Base-by-base conservation (phyloP, 2,329 filamentous ascomycete species). In the Parastagonospora avenae region DNA sequence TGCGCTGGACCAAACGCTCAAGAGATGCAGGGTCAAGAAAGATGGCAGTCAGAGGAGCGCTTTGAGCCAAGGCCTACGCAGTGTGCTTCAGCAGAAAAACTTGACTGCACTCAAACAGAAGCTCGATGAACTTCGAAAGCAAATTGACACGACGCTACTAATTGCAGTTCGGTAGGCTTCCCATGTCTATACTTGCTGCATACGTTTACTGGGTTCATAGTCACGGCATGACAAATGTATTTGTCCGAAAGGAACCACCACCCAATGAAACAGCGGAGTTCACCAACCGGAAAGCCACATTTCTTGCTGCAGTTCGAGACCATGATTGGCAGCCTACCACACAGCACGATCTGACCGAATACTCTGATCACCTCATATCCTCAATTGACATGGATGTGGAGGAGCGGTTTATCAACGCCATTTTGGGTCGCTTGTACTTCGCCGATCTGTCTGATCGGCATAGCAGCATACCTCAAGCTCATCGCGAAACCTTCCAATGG, bases 401-500 rank as follows among this genome's bases (percentile, higher is more conserved):
- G 16, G 3, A 4, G 7, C 15, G 5, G 15, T 38, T 37, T 11
- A 6, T 15, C 15, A 38, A 38, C 4, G 19, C 36, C 9, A 11
- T 38, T 9, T 19, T 38, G 19, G 36, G 16, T 11, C 36, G n/a
- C 11, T 27, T 24, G 16, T 12, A 24, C 12, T 38, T 38, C n/a
- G 16, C 19, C 4, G 14, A 24, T 12, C 19, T 38, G 36, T 19
- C 9, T 11, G 28, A 31, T 16, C 28, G 14, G 12, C n/a, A 42
- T n/a, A 50, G 54, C 10, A 36, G 27, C 8, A 59, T 59, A 14
- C 8, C 55, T 2, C n/a, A 15, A 12, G 48, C 55, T 11, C 32
- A 59, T 16, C 2, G 24, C 12, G 29, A 35, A 9, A 59, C 52
- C 2, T 60, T 44, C 30, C n/a, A 49, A 32, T 60, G 52, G 55